Base-by-base conservation (phyloP, 2,329 filamentous ascomycete genomes). In the Aciculosporium take region DNA sequence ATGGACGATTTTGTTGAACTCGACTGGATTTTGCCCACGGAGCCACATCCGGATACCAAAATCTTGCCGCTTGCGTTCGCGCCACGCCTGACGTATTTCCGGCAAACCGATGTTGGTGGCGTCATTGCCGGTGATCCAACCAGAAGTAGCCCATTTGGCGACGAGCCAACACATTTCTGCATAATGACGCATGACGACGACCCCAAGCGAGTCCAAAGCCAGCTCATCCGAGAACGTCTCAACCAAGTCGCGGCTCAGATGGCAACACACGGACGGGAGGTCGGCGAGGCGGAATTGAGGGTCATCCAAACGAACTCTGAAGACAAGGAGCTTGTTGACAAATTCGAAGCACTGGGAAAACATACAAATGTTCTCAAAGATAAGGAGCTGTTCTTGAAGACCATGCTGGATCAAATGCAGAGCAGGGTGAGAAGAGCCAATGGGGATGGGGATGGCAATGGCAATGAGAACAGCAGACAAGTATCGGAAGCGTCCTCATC, bases 1-100 rank as follows among this genome's bases (percentile, higher is more conserved):
- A 96, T 98, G 87, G 91, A 98, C 56, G 91, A 98, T 57, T 98
- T 98, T 61, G 88, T 98, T 24, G 91, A 98, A 59, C 67, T 98
- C 18, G 93, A 95, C 57, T 96, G 89, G 89, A 88, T 94, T 41
- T 64, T 95, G 20, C 89, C 89, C 0, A 82, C 85, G 12, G 85
- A 94, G 55, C 77, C 82, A 25, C 93, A 94, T 49, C 88, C 89
- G 1, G 82, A 93, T 50, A 96, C 89, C 1, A 88, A 91, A 59
- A 98, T 98, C 35, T 63, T 98, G 41, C 93, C 93, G 0, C 71
- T 98, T 7, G 88, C 84, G 0, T 96, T 81, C 53, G 85, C 89
- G 17, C 93, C 91, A n/a, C 77, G 91, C 1, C 84, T 98, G 54
- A 96, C 91, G 0, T 98, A 98, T 60, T 94, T 95, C 67, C 78